These are phyloP conservation scores for Petrea volubilis DNA, from an alignment of 257 asterid species.

Conservation along the genomic window DNA sequence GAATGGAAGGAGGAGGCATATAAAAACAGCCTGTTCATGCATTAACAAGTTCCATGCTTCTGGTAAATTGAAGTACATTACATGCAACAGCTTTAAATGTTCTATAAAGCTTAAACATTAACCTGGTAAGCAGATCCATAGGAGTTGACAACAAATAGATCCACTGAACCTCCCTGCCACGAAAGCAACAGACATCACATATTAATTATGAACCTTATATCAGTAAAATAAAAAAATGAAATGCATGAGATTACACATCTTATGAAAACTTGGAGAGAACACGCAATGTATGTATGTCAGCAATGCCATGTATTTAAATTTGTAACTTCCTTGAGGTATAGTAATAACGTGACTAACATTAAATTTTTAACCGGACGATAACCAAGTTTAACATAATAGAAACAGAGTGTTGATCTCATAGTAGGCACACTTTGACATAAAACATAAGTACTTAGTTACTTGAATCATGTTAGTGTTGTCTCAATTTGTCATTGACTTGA, in stretches of 20 bases:
- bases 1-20: conserved; percentile 92
- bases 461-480: conserved; percentile 4
- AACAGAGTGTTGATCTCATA: not conserved
- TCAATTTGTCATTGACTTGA: not conserved
- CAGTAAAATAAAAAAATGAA: not conserved
- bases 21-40: conserved; percentile 69
- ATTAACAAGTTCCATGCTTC: conserved; percentile 33
- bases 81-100: conserved; percentile 7
- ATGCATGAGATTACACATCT: not conserved
- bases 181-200: conserved; percentile 21
- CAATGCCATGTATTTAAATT: too few species aligned
- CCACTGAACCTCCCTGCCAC: conserved; percentile 75
- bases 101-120: conserved; percentile 10
- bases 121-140: conserved; percentile 98
- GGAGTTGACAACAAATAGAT: conserved; percentile 89
- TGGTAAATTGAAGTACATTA: conserved; percentile 15
- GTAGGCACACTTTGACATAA: too few species aligned
- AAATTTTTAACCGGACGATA: not conserved
- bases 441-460: not conserved
- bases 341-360: not conserved
- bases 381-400: not conserved
- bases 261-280: not conserved
- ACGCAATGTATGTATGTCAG: not conserved
- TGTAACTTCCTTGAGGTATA: too few species aligned
- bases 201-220: conserved; percentile 3